Conservation (phyloP, 257 asterid genomes). For the Prunella vulgaris region DNA sequence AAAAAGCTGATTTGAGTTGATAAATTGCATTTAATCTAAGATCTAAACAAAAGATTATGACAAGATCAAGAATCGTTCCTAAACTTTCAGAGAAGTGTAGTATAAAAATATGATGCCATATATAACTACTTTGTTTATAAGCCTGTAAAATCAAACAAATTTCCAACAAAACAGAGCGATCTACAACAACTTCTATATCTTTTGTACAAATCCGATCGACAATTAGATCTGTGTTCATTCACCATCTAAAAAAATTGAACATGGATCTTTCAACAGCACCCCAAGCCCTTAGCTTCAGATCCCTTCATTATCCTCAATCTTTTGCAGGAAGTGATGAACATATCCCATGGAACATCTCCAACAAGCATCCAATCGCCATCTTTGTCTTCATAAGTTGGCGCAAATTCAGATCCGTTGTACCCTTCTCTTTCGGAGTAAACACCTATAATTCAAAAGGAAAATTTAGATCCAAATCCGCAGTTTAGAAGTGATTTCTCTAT, state of each 20-base stretch:
- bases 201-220: slow-evolving; percentile 23
- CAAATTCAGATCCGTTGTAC: slow-evolving; percentile 50
- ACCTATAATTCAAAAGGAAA: slow-evolving; percentile 27
- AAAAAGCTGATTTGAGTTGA: background rate
- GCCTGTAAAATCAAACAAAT: slow-evolving; percentile 13
- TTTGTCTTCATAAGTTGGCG: slow-evolving; percentile 61
- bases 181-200: background rate
- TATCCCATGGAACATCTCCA: slow-evolving; percentile 94
- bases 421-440: slow-evolving; percentile 55
- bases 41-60: no score
- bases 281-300: slow-evolving; percentile 69
- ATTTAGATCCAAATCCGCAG: background rate
- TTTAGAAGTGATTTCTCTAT: background rate
- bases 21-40: background rate
- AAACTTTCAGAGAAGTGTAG: no score
- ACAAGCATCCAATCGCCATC: slow-evolving; percentile 68
- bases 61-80: background rate
- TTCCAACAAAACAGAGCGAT: background rate
- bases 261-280: slow-evolving; percentile 21
- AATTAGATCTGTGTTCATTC: background rate
- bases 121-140: background rate
- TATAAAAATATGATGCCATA: no score
- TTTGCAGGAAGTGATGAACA: slow-evolving; percentile 74
- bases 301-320: slow-evolving; percentile 75
- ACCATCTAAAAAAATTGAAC: background rate